Base-by-base conservation (phyloP, 805 yeast species). In the Wickerhamiella sergipiensis region DNA sequence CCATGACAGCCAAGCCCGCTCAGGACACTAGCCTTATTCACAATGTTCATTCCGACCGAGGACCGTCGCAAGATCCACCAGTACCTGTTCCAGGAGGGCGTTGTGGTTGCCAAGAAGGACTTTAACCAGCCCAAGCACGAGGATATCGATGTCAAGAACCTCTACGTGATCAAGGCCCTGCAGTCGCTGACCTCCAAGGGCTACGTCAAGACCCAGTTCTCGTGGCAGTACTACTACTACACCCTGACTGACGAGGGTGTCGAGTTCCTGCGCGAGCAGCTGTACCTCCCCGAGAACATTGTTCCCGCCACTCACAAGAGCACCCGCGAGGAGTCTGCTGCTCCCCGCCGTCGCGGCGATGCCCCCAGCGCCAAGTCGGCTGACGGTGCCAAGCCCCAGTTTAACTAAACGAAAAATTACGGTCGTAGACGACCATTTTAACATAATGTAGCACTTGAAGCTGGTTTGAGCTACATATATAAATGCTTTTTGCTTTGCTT, bases 181-280 rank as follows among this genome's bases (percentile, higher is more conserved):
- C 99, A 92, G 80, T 90, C 97, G 60, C 86, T 92, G 75, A 87
- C 95, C 71, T 92, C 98, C 60, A 87, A 84, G 77, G 99, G 99
- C 74, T 92, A 70, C 83, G 97, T 92, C 76, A 88, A 90, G 86
- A 92, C 99, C 68, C 97, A 88, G 79, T 92, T 90, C 84, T 90
- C 97, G 70, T 92, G 99, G 99, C 97, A 89, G 83, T 87, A 87
- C 83, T 92, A 92, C 80, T 92, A 92, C 95, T 92, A 92, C 94
- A 87, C 98, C 80, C 85, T 92, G 73, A 92, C 97, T 72, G 97
- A 92, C 72, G 96, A 86, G 77, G 99, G 99, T 83, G 90, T 92
- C 63, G 95, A 88, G 72, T 92, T 79, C 85, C 84, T 92, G 71
- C 85, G 97, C 79, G 88, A 86, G 73, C 92, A 88, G 86, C 84